Evolutionary conservation across 2,329 filamentous ascomycete species (phyloP).

Genomic region (Penicillium polonicum): DNA sequence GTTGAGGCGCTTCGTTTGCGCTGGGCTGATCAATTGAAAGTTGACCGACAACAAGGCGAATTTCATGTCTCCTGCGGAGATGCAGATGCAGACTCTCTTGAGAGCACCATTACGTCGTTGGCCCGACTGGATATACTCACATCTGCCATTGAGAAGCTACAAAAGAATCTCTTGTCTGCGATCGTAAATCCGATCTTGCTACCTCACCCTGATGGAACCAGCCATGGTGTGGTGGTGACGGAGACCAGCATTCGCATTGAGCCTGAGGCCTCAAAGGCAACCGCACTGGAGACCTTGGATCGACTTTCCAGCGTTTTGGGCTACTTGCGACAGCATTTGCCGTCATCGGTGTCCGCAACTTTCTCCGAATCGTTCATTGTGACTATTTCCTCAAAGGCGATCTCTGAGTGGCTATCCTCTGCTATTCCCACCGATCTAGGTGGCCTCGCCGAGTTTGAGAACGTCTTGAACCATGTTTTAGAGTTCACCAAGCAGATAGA

Average conservation of each 20-base stretch:
- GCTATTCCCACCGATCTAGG: slow-evolving; percentile 73
- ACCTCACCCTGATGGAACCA: slow-evolving; percentile 25
- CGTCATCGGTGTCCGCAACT: slow-evolving; percentile 48
- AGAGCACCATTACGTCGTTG: slow-evolving; percentile 34
- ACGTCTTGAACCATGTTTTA: slow-evolving; percentile 62
- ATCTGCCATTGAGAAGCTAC: slow-evolving; percentile 32
- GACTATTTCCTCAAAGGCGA: slow-evolving; percentile 65
- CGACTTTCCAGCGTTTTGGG: slow-evolving; percentile 48
- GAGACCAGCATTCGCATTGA: slow-evolving; percentile 31
- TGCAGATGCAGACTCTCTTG: slow-evolving; percentile 32
- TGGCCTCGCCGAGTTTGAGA: slow-evolving; percentile 70
- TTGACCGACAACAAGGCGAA: slow-evolving; percentile 57
- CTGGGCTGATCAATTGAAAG: slow-evolving; percentile 68
- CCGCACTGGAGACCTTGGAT: slow-evolving; percentile 40
- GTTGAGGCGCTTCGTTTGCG: slow-evolving; percentile 64
- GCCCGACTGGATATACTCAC: slow-evolving; percentile 33
- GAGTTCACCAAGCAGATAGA: slow-evolving; percentile 65
- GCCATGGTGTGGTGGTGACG: slow-evolving; percentile 28
- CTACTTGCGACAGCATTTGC: slow-evolving; percentile 54
- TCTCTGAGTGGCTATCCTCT: slow-evolving; percentile 71
- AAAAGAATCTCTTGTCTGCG: slow-evolving; percentile 31
- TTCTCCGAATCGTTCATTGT: slow-evolving; percentile 71
- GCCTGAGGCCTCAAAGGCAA: slow-evolving; percentile 25
- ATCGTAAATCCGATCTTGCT: slow-evolving; percentile 38
- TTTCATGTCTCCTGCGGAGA: slow-evolving; percentile 58